Percentiles rank a stretch among this genome's conserved stretches.
Conservation (phyloP, 2,329 filamentous ascomycete species). For the Aspergillus japonicus region DNA sequence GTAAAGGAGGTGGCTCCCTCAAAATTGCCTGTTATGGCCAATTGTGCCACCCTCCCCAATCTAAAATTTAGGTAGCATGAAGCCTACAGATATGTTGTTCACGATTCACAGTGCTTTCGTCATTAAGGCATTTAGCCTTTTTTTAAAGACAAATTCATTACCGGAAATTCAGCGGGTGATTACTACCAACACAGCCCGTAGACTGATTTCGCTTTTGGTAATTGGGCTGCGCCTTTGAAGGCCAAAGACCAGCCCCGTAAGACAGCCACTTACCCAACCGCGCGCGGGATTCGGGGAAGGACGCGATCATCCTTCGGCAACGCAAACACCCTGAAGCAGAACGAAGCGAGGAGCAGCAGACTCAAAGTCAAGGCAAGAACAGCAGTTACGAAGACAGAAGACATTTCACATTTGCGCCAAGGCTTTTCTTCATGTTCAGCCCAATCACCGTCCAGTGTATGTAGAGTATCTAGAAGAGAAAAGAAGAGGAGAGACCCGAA, state of each 20-base stretch:
- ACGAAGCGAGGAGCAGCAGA: background rate
- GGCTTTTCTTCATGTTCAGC: constrained; percentile 26
- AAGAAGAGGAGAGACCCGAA: background rate
- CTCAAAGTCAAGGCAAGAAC: constrained; percentile 8
- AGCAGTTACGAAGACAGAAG: constrained; percentile 15
- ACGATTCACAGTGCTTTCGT: background rate
- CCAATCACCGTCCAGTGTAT: constrained; percentile 40
- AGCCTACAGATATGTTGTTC: background rate
- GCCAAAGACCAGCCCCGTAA: background rate
- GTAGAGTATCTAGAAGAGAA: constrained; percentile 34
- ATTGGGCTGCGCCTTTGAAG: background rate
- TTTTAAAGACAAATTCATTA: constrained; percentile 6
- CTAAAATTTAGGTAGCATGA: background rate
- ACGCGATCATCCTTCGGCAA: constrained; percentile 8
- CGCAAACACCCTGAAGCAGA: background rate
- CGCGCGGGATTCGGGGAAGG: constrained; percentile 1
- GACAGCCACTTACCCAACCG: constrained; percentile 1
- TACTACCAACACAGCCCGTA: constrained; percentile 11
- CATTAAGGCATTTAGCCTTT: constrained; percentile 9
- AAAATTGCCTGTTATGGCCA: background rate
- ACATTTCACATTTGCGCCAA: constrained; percentile 35
- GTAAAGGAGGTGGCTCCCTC: no score
- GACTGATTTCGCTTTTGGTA: constrained; percentile 4
- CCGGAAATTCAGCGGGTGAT: constrained; percentile 6
- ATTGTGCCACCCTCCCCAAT: background rate